These are phyloP conservation scores for Pythium rhizo-oryzae DNA, from an alignment of 352 stramenopile species.

Conservation along the genomic window DNA sequence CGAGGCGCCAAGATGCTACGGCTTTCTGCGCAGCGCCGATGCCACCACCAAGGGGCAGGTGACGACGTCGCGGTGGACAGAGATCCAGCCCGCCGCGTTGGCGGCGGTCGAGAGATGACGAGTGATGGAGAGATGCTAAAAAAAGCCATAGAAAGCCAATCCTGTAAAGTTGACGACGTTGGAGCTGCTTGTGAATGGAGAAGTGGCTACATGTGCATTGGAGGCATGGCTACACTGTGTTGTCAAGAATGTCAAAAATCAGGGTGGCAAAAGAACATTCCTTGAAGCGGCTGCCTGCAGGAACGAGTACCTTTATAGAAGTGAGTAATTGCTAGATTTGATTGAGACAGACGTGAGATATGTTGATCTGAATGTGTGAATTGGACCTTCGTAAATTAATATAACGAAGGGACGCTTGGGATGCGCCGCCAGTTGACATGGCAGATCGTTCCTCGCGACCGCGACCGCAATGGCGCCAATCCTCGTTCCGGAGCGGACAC, in stretches of 20 bases:
- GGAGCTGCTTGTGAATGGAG: too few relatives aligned
- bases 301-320: background rate
- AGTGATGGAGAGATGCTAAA: background rate
- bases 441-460: constrained; percentile 9
- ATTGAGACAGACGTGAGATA: background rate
- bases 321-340: background rate
- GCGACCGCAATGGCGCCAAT: too few relatives aligned
- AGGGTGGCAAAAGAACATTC: constrained; percentile 5
- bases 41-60: background rate
- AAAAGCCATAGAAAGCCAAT: background rate
- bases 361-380: background rate
- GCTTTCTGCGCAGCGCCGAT: background rate
- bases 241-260: constrained; percentile 22
- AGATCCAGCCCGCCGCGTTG: background rate
- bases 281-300: background rate
- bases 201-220: constrained; percentile 13
- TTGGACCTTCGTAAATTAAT: background rate
- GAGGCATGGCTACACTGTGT: constrained; percentile 15
- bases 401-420: background rate
- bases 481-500: background rate
- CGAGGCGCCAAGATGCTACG: constrained; percentile 13
- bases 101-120: background rate
- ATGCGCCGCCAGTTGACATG: constrained; percentile 6
- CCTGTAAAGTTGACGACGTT: background rate
- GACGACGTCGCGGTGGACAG: background rate